Conservation (phyloP, 179 eudicot species). For the Corrigiola litoralis region DNA sequence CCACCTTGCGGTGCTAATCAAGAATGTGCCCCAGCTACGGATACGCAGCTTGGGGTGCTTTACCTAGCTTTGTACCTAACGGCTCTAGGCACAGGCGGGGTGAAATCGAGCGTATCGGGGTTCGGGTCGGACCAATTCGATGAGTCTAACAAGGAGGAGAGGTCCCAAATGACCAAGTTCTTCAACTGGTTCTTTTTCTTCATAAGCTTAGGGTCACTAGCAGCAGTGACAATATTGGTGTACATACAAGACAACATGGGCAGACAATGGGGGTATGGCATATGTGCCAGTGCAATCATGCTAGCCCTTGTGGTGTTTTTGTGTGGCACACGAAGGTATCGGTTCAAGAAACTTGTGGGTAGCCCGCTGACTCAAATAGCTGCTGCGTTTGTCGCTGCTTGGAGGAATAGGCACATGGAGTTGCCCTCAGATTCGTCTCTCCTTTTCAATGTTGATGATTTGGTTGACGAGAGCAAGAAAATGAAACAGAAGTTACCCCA, state of each 20-base stretch:
- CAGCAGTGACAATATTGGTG: constrained; percentile 75
- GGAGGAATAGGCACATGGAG: constrained; percentile 55
- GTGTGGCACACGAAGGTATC: constrained; percentile 62
- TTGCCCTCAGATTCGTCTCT: constrained; percentile 56
- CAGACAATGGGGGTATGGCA: constrained; percentile 77
- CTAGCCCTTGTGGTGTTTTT: constrained; percentile 52
- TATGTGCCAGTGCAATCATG: constrained; percentile 56
- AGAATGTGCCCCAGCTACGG: constrained; percentile 22
- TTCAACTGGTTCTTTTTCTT: constrained; percentile 93
- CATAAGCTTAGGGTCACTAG: constrained; percentile 64
- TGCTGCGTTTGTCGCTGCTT: constrained; percentile 65
- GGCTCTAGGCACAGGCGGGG: constrained; percentile 88
- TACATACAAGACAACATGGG: constrained; percentile 84
- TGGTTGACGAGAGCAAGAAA: constrained; percentile 15
- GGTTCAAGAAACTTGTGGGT: constrained; percentile 79
- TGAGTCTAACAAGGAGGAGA: constrained; percentile 48
- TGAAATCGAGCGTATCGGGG: constrained; percentile 85
- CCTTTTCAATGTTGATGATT: constrained; percentile 43
- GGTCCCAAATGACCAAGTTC: constrained; percentile 50
- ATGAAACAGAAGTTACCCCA: constrained; percentile 59
- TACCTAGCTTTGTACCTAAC: constrained; percentile 33
- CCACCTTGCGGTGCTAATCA: constrained; percentile 43
- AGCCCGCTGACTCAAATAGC: constrained; percentile 89
- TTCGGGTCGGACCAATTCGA: constrained; percentile 94
- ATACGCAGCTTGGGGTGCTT: constrained; percentile 28